Percentiles rank a stretch among this genome's conserved stretches.
Evolutionary conservation across 495 filamentous ascomycete species (phyloP).

Genomic region (Lasiosphaeria hispida): DNA sequence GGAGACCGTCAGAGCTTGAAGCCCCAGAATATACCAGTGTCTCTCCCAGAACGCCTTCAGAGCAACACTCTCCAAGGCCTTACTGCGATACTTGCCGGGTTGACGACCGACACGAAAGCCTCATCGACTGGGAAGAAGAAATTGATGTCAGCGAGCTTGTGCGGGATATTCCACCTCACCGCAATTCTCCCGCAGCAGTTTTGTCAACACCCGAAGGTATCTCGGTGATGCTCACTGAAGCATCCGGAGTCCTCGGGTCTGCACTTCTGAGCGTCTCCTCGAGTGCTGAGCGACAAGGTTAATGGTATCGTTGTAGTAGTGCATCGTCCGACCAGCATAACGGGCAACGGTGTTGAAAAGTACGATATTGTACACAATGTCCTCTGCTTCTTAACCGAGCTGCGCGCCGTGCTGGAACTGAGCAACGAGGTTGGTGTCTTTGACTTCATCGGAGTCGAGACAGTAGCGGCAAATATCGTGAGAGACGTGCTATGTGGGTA

Average conservation of each 20-base stretch:
- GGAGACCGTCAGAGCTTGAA: too few relatives aligned
- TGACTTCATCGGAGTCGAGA: constrained; percentile 6
- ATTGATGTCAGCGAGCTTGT: constrained; percentile 5
- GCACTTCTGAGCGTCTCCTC: constrained; percentile 45
- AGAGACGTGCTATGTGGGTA: neutral
- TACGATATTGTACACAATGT: constrained; percentile 5
- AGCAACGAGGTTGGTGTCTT: constrained; percentile 1
- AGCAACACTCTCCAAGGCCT: neutral
- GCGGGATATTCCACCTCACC: neutral
- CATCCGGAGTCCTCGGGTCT: constrained; percentile 30
- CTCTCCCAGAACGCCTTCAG: neutral
- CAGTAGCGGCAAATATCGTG: constrained; percentile 2
- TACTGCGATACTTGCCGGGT: too few relatives aligned
- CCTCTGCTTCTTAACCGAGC: neutral
- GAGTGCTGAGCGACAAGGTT: constrained; percentile 32
- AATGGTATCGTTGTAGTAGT: constrained; percentile 37
- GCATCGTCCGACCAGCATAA: constrained; percentile 38
- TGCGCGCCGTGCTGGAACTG: constrained; percentile 8
- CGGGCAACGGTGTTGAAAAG: constrained; percentile 5
- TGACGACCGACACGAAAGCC: too few relatives aligned
- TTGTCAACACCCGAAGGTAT: constrained; percentile 11
- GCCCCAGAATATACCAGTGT: too few relatives aligned
- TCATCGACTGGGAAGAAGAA: constrained; percentile 29
- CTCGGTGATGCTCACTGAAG: constrained; percentile 27
- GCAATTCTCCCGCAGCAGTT: neutral